Base-by-base conservation (phyloP, 768 basidiomycete genomes). In the Phaffia australis region DNA sequence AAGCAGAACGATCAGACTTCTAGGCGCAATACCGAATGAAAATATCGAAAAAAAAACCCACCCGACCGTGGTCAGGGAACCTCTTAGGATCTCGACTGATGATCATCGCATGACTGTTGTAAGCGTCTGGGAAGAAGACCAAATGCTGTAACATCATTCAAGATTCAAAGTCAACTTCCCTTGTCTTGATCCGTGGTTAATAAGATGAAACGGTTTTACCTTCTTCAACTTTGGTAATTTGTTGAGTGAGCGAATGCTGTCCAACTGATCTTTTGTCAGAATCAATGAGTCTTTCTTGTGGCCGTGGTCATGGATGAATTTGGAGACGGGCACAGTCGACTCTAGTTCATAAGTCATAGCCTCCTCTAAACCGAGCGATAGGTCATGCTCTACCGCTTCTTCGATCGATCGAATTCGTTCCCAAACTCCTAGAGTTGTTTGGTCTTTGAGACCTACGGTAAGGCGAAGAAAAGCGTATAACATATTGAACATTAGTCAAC, bases 91-190 rank as follows among this genome's bases (percentile, higher is more conserved):
- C 66, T 27, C 66, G 29, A 11, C 61, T n/a, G 35, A 69, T 69
- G 47, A 69, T 69, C 32, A 64, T 54, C 2, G 67, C 67, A 25
- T 69, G 67, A 21, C 56, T 59, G 58, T 67, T 67, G n/a, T 55
- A 67, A 2, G 66, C 66, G 14, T 60, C 58, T 8, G 52, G 54
- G 48, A 61, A 56, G 23, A 23, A 56, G 7, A 56, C 66, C 1
- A 62, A 55, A 23, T 62, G 66, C 58, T 60, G 48, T 11, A 9
- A n/a, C 21, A 11, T 11, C 32, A 46, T 16, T 32, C 23, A 11
- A 60, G 46, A 42, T 7, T n/a, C n/a, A 49, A 8, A 29, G 11
- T 27, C n/a, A 19, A 48, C 27, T 14, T 27, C 27, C 25, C 48
- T 48, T 7, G n/a, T 27, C 27, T 18, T 29, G 49, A 32, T 60